A percentile compares a stretch with the other conserved stretches of the same genome.
Conservation (phyloP, 2,329 filamentous ascomycete genomes). For the Penicillium occitanis region DNA sequence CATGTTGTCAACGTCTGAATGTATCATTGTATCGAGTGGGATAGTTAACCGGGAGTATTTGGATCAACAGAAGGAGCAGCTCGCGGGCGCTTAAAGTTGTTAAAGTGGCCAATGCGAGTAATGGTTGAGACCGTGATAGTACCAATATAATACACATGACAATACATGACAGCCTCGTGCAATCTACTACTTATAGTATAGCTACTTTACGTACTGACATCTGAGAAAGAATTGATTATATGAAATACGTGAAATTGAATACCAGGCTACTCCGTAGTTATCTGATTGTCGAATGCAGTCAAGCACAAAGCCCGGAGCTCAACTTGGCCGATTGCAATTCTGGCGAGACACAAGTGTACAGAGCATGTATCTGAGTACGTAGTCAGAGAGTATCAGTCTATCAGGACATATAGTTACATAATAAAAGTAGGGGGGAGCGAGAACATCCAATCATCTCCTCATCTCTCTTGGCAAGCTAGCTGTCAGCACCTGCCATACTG, state of each 20-base stretch:
- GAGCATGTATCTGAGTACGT: neutral
- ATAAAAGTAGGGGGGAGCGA: neutral
- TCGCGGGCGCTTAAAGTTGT: neutral
- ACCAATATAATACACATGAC: slow-evolving; percentile 1
- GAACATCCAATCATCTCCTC: neutral
- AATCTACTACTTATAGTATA: no score
- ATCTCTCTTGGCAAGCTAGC: neutral
- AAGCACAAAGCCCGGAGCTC: slow-evolving; percentile 5
- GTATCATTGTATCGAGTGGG: neutral
- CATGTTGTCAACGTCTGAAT: neutral
- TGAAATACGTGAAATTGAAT: neutral
- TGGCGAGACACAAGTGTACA: neutral
- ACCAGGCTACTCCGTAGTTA: neutral
- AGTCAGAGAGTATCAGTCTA: no score
- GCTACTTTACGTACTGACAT: neutral
- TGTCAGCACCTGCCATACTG: neutral
- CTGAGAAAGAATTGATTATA: neutral
- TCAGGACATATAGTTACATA: neutral
- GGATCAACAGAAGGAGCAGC: neutral
- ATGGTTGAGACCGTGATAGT: slow-evolving; percentile 1
- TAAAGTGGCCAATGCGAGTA: neutral
- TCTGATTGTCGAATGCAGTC: neutral
- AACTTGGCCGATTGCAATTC: neutral
- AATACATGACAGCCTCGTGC: neutral
- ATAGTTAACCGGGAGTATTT: neutral